Percentiles rank a stretch among this genome's conserved stretches.
phyloP scores from a whole-genome alignment of 495 filamentous ascomycete species.

The Chaetomium tenue region DNA sequence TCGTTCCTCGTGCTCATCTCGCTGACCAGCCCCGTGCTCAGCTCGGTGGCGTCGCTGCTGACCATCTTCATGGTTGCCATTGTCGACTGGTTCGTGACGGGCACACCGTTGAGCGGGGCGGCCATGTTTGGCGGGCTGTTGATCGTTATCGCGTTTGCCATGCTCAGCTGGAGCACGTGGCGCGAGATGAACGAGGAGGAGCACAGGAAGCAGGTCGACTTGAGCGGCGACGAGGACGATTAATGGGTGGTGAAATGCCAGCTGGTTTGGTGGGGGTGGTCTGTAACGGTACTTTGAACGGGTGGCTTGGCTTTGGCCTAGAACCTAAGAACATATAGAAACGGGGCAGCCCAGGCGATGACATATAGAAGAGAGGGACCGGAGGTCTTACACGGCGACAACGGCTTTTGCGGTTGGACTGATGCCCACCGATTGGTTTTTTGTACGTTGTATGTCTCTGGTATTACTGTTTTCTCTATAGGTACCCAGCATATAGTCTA shows the following conservation, averaged over 20 bases:
- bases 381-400: too few species aligned
- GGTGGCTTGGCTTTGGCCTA: too few species aligned
- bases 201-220: constrained; percentile 48
- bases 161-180: constrained; percentile 89
- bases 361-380: too few species aligned
- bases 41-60: constrained; percentile 84
- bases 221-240: constrained; percentile 29
- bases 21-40: constrained; percentile 87
- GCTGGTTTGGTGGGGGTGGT: neutral
- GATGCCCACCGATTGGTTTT: too few species aligned
- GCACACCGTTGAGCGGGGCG: constrained; percentile 66
- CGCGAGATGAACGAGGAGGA: constrained; percentile 86
- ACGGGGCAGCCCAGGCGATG: too few species aligned
- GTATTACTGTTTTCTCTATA: too few species aligned
- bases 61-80: constrained; percentile 96
- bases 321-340: too few species aligned
- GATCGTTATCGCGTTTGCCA: constrained; percentile 80
- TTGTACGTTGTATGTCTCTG: too few species aligned
- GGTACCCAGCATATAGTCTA: too few species aligned
- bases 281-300: too few species aligned
- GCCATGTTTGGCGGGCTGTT: constrained; percentile 79
- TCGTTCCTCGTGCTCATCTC: constrained; percentile 89
- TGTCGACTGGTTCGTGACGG: constrained; percentile 81
- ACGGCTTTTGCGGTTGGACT: too few species aligned
- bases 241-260: constrained; percentile 35